phyloP scores from a whole-genome alignment of 2,329 filamentous ascomycete species.

The Escovopsis weberi region DNA sequence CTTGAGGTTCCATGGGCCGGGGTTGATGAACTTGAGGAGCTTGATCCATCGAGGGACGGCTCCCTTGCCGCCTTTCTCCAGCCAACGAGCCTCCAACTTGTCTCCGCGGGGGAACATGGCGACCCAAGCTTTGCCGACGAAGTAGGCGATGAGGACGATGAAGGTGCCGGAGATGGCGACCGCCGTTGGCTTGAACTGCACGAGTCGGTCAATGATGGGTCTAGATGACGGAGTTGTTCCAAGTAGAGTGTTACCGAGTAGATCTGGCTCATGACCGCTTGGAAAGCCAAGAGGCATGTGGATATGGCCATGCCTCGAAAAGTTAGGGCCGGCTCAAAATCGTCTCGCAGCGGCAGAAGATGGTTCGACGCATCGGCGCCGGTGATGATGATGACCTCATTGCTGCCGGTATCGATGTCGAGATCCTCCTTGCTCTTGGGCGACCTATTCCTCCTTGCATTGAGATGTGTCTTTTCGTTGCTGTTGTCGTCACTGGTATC shows the following conservation, averaged over 20 bases:
- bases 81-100: slow-evolving; percentile 31
- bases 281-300: slow-evolving; percentile 34
- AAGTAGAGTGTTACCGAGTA: slow-evolving; percentile 24
- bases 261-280: slow-evolving; percentile 41
- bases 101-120: slow-evolving; percentile 30
- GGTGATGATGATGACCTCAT: slow-evolving; percentile 33
- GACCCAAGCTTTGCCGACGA: slow-evolving; percentile 29
- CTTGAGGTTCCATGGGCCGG: slow-evolving; percentile 37
- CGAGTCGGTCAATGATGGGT: neutral
- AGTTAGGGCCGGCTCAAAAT: slow-evolving; percentile 34
- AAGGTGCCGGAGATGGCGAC: slow-evolving; percentile 37
- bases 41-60: slow-evolving; percentile 27
- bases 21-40: slow-evolving; percentile 31
- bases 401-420: slow-evolving; percentile 18
- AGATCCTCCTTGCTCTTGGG: slow-evolving; percentile 2
- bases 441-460: too few relatives aligned
- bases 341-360: slow-evolving; percentile 37
- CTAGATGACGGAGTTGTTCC: too few relatives aligned
- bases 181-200: slow-evolving; percentile 36
- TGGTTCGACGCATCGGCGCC: slow-evolving; percentile 35
- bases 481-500: too few relatives aligned
- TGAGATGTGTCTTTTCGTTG: too few relatives aligned
- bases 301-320: slow-evolving; percentile 38
- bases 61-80: slow-evolving; percentile 23
- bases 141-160: slow-evolving; percentile 43